Percentiles rank a stretch among this genome's conserved stretches.
These are phyloP conservation scores for Talaromyces adpressus DNA, from an alignment of 495 filamentous ascomycete genomes.

Conservation along the genomic window DNA sequence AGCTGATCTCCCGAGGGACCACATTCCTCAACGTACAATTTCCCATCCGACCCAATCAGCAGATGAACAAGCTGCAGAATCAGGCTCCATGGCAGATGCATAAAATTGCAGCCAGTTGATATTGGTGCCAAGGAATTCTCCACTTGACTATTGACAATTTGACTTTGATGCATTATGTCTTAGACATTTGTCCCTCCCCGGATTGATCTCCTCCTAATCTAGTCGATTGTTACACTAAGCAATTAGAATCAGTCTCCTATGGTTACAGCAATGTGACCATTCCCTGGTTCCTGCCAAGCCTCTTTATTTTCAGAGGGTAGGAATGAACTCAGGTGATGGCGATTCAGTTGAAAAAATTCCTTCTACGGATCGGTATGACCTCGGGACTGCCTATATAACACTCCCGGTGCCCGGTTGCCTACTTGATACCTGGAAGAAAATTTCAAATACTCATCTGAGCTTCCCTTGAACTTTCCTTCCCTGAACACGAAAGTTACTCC, in stretches of 20 bases:
- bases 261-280: background rate
- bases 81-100: background rate
- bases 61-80: background rate
- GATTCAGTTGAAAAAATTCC: background rate
- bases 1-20: background rate
- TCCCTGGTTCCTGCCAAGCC: background rate
- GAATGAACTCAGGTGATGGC: background rate
- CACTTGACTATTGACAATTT: background rate
- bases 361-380: background rate
- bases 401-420: background rate
- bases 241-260: background rate
- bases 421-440: background rate
- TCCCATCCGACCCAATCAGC: background rate
- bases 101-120: background rate
- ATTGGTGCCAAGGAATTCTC: background rate
- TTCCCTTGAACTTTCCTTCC: background rate
- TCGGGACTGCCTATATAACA: background rate
- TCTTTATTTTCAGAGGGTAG: background rate
- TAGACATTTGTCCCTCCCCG: background rate
- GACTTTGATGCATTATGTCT: background rate
- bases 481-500: background rate
- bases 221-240: background rate
- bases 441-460: background rate
- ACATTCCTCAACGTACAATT: background rate
- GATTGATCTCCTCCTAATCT: background rate